Evolutionary conservation across 345 rosid genomes (phyloP), one percentile per base, ranked within the genome.

Genomic region (Garcia nutans): DNA sequence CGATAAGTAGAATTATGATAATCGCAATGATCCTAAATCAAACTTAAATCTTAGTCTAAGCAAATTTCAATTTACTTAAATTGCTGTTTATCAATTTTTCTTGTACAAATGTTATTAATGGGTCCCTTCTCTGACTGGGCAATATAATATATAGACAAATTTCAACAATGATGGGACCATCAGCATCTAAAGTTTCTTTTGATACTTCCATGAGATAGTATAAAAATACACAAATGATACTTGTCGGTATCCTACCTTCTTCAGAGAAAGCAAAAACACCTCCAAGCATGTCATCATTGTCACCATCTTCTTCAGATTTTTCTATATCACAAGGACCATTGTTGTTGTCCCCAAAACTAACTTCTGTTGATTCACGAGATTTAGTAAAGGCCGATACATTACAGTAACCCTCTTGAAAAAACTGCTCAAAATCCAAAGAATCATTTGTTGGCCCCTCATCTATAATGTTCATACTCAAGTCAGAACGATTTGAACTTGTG

Each of bases 181-280:
- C 75, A 65, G 59, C 76, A 81, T 71, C 54, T 67, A 77, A n/a
- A 72, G 7, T 28, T 74, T 64, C 70, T 31, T 22, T 20, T n/a
- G 19, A 58, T 55, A 15, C 16, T 57, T 47, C 62, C 70, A 65
- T 33, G 54, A 52, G 26, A 70, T 68, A 28, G 0, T 23, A 10
- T 49, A 16, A 49, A 49, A 10, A 49, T 49, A 12, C 12, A 49
- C 41, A 33, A 4, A 33, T 33, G 41, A 33, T 33, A 33, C 41
- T 33, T 74, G 61, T 62, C 72, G 55, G 24, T 58, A 56, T 31
- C 76, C 37, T 85, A 93, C 99, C 99, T 86, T 89, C 93, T 84
- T 96, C 97, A 3, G 93, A 96, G 88, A 96, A 96, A 83, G 90
- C 87, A 73, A 93, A 96, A 84, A 93, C 88, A 79, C 92, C 96